Evolutionary conservation across 2,329 filamentous ascomycete genomes (phyloP).

Genomic region (Coleophoma cylindrospora): DNA sequence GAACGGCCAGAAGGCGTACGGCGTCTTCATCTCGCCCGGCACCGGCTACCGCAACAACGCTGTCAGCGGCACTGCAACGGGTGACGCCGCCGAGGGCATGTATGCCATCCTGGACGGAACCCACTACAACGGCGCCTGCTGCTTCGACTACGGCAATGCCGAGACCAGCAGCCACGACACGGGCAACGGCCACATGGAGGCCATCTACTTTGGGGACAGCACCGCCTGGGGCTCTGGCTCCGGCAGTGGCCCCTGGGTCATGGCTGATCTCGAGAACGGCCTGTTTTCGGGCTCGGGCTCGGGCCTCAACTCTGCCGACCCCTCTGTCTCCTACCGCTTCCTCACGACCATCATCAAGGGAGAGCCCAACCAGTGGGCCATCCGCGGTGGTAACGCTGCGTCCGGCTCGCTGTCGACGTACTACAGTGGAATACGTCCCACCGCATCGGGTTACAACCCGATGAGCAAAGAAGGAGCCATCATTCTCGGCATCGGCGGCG

Average conservation of each 20-base stretch:
- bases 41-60: constrained; percentile 59
- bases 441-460: constrained; percentile 46
- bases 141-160: constrained; percentile 54
- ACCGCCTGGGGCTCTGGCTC: constrained; percentile 50
- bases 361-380: constrained; percentile 48
- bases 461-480: constrained; percentile 61
- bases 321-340: constrained; percentile 49
- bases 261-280: constrained; percentile 65
- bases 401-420: constrained; percentile 51
- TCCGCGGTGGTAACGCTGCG: constrained; percentile 51
- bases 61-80: constrained; percentile 45
- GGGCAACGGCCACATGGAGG: constrained; percentile 64
- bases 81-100: constrained; percentile 52
- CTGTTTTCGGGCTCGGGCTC: constrained; percentile 51
- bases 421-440: constrained; percentile 52
- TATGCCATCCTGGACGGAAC: constrained; percentile 56
- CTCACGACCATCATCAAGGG: constrained; percentile 54
- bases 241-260: constrained; percentile 60
- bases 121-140: constrained; percentile 53
- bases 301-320: constrained; percentile 44
- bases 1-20: constrained; percentile 57
- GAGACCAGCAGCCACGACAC: constrained; percentile 47
- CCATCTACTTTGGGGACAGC: constrained; percentile 57
- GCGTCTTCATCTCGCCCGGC: constrained; percentile 56
- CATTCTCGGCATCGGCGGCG: constrained; percentile 60